phyloP scores from a whole-genome alignment of 2,329 filamentous ascomycete species.

The Talaromyces sp. region DNA sequence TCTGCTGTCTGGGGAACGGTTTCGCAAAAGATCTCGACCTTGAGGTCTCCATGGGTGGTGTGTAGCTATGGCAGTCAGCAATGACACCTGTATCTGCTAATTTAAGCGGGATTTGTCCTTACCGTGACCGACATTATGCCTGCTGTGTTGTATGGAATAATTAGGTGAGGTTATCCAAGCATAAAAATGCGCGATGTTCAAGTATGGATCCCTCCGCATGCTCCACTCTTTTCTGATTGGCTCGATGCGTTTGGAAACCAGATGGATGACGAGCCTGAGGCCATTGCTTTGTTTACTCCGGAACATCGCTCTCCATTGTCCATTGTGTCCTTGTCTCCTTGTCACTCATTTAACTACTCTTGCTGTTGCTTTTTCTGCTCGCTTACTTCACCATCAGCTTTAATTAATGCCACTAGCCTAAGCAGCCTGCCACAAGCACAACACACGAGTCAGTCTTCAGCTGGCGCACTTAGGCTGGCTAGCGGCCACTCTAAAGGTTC shows the following conservation, averaged over 20 bases:
- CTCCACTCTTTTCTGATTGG: conserved; percentile 2
- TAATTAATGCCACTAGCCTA: not conserved
- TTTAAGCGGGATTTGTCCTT: not conserved
- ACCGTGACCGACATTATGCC: conserved; percentile 1
- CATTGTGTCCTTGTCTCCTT: not conserved
- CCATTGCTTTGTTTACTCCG: conserved; percentile 1
- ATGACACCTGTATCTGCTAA: not conserved
- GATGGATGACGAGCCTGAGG: conserved; percentile 1
- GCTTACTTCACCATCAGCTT: not conserved
- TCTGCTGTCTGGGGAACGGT: conserved; percentile 89
- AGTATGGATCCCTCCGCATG: conserved; percentile 1
- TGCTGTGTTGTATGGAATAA: not conserved
- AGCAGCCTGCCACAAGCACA: not conserved
- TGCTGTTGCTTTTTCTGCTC: not conserved
- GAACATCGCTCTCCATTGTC: not conserved
- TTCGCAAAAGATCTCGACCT: conserved; percentile 95
- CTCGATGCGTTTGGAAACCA: not conserved
- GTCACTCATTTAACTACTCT: not conserved
- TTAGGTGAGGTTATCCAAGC: not conserved
- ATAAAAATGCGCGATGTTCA: not conserved
- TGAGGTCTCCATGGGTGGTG: conserved; percentile 84
- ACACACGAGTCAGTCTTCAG: not conserved
- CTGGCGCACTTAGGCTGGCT: conserved; percentile 6
- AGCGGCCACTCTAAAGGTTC: conserved; percentile 1
- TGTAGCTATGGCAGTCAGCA: conserved; percentile 55